phyloP scores from a whole-genome alignment of 257 asterid genomes.

The Nicotiana tabacum region DNA sequence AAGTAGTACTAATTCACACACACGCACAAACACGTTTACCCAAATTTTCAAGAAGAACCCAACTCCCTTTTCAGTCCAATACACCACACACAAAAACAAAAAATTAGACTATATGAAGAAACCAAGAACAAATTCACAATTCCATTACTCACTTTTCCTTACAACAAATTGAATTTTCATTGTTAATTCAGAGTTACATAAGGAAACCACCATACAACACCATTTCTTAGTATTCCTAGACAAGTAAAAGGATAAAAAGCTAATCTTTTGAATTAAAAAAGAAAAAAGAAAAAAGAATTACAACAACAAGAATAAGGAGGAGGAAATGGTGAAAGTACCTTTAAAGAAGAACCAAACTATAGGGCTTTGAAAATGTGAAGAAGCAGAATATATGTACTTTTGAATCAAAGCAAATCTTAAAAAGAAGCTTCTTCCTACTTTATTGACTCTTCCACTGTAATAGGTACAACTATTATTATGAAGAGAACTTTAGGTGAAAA shows the following conservation, averaged over 20 bases:
- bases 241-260: background rate
- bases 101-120: background rate
- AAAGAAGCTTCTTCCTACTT: background rate
- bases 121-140: background rate
- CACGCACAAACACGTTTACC: background rate
- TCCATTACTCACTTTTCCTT: background rate
- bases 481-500: too few species aligned
- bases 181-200: background rate
- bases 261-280: background rate
- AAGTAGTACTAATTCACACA: background rate
- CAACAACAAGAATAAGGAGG: background rate
- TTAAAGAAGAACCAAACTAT: background rate
- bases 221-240: background rate
- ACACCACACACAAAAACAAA: background rate
- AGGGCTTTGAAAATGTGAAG: background rate
- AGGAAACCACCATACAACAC: background rate
- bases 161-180: background rate
- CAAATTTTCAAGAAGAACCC: background rate
- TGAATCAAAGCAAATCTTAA: background rate
- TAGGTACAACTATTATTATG: background rate
- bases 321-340: conserved; percentile 6
- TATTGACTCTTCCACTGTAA: conserved; percentile 7
- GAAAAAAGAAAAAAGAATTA: background rate
- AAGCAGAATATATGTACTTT: background rate
- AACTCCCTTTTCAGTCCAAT: background rate